Base-by-base conservation (phyloP, 495 filamentous ascomycete genomes). In the Penicillium egyptiacum region DNA sequence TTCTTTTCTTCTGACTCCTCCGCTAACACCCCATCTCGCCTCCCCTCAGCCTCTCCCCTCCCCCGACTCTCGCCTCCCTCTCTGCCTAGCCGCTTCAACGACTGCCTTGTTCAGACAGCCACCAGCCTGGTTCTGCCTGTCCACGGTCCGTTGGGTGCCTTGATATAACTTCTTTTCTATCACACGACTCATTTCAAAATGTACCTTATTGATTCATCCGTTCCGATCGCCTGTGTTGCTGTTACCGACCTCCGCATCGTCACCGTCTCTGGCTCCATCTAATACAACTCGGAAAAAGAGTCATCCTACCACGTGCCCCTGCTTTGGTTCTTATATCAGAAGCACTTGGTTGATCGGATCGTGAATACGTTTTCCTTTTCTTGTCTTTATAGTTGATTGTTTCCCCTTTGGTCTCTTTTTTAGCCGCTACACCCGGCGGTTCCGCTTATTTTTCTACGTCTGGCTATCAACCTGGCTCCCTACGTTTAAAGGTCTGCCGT, bases 401-500 rank as follows among this genome's bases (percentile, higher is more conserved):
- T 39, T 30, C 26, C 26, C n/a, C 39, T 55, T 46, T 55, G 37
- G 39, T n/a, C n/a, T 49, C 33, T 42, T 7, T 7, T 39, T 43
- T 35, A 22, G 14, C 53, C 55, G 25, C 46, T 30, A 57, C 25
- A 26, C 56, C 40, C 53, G 25, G 48, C 28, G 47, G 40, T 43
- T 35, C 35, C 51, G 55, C n/a, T 37, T 57, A 19, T 40, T 54
- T 31, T 28, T 40, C 40, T 44, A 33, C 30, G 30, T 37, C 26
- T 51, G 26, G 50, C 59, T 55, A 44, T 66, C 57, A 71, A 63
- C 56, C 71, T 75, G 75, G 75, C 70, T 67, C 68, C 62, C 54
- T 46, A 57, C 53, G 63, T 53, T 53, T 70, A 76, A 75, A 68
- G 75, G 75, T 71, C 69, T 65, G 72, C 76, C 76, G 76, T 79